Evolutionary conservation across 2,329 filamentous ascomycete species (phyloP).

Genomic region (Fusarium austroafricanum): DNA sequence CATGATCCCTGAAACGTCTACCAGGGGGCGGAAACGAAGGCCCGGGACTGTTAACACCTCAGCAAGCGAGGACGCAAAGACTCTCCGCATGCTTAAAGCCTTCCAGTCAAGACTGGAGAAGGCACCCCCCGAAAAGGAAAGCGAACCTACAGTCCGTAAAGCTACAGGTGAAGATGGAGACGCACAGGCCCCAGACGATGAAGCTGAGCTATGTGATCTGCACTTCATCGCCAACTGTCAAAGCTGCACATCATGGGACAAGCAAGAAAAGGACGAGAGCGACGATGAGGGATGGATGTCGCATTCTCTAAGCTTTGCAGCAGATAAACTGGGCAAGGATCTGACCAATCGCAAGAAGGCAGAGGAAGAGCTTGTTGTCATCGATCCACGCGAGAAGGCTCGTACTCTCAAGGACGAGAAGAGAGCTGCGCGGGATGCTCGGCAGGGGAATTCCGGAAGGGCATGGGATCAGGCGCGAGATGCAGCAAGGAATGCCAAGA

Average conservation of each 20-base stretch:
- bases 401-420: slow-evolving; percentile 76
- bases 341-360: slow-evolving; percentile 90
- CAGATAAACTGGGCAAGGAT: slow-evolving; percentile 92
- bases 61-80: slow-evolving; percentile 69
- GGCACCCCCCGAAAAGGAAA: slow-evolving; percentile 56
- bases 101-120: slow-evolving; percentile 83
- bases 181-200: slow-evolving; percentile 63
- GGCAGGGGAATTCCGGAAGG: slow-evolving; percentile 64
- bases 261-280: slow-evolving; percentile 68
- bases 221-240: slow-evolving; percentile 98
- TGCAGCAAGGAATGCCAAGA: slow-evolving; percentile 66
- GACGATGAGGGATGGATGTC: slow-evolving; percentile 84
- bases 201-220: slow-evolving; percentile 85
- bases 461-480: slow-evolving; percentile 64
- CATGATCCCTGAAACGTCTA: slow-evolving; percentile 79
- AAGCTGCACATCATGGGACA: slow-evolving; percentile 88
- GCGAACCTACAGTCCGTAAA: slow-evolving; percentile 12
- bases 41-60: slow-evolving; percentile 65
- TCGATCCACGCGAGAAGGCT: slow-evolving; percentile 88
- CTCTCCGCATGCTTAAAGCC: slow-evolving; percentile 77
- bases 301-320: slow-evolving; percentile 86
- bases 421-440: slow-evolving; percentile 67
- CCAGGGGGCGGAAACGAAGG: slow-evolving; percentile 76
- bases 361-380: slow-evolving; percentile 90
- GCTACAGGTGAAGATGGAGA: slow-evolving; percentile 44